These are phyloP conservation scores for Lactarius psammicola DNA, from an alignment of 768 basidiomycete species.

Conservation along the genomic window DNA sequence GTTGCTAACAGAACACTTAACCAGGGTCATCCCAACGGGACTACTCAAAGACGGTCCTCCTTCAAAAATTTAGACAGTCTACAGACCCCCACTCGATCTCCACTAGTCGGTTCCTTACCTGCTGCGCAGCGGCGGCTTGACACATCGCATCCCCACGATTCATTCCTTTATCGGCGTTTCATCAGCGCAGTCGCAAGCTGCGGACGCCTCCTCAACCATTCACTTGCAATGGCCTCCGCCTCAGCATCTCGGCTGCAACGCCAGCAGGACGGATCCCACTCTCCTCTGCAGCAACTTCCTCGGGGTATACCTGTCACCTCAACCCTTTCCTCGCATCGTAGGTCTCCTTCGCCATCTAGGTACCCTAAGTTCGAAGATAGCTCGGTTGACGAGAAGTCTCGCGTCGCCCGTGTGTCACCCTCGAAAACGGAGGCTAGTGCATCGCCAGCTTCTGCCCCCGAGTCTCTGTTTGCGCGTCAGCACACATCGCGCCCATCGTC, in stretches of 20 bases:
- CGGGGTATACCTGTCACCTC: slow-evolving; percentile 17
- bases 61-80: not conserved
- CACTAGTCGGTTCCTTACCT: not conserved
- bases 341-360: slow-evolving; percentile 17
- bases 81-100: not conserved
- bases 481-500: slow-evolving; percentile 10
- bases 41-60: not conserved
- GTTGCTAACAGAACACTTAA: not conserved
- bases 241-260: slow-evolving; percentile 12
- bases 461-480: slow-evolving; percentile 8
- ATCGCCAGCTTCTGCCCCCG: not conserved
- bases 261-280: slow-evolving; percentile 7
- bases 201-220: not conserved
- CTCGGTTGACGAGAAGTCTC: slow-evolving; percentile 14
- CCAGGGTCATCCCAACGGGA: not conserved
- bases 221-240: slow-evolving; percentile 5
- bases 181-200: slow-evolving; percentile 4
- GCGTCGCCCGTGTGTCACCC: slow-evolving; percentile 1
- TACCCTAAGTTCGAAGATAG: slow-evolving; percentile 19
- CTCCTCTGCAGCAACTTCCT: slow-evolving; percentile 10
- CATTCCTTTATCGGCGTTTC: slow-evolving; percentile 4
- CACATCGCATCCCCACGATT: not conserved
- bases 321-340: slow-evolving; percentile 3
- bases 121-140: slow-evolving; percentile 13
- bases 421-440: slow-evolving; percentile 10